A percentile compares a stretch with the other conserved stretches of the same genome.
phyloP scores from a whole-genome alignment of 2,329 filamentous ascomycete species.

The Arthroderma uncinatum region DNA sequence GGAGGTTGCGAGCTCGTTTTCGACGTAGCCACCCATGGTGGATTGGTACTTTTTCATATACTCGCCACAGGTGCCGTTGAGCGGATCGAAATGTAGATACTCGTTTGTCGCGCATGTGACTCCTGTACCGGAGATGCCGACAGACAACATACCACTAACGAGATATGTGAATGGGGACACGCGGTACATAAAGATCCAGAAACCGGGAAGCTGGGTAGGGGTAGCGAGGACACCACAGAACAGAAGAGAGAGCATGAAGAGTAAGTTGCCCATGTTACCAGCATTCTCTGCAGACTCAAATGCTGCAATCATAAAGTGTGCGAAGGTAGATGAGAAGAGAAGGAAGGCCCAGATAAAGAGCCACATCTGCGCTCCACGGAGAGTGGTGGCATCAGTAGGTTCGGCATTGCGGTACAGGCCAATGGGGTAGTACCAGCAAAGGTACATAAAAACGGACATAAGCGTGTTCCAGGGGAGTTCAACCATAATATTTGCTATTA shows the following conservation, averaged over 20 bases:
- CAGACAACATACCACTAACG: slow-evolving; percentile 30
- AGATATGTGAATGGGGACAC: slow-evolving; percentile 55
- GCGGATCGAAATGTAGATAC: slow-evolving; percentile 35
- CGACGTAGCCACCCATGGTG: slow-evolving; percentile 24
- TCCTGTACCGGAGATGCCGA: slow-evolving; percentile 20
- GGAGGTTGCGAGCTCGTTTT: neutral
- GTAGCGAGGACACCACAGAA: slow-evolving; percentile 46
- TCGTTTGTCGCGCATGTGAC: slow-evolving; percentile 28
- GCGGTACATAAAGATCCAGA: slow-evolving; percentile 70
- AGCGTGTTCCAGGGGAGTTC: slow-evolving; percentile 57
- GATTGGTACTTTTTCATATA: slow-evolving; percentile 37
- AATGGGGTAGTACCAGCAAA: slow-evolving; percentile 57
- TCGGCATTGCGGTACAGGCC: slow-evolving; percentile 35
- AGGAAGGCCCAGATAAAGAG: slow-evolving; percentile 55
- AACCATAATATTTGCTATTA: slow-evolving; percentile 58
- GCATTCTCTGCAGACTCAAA: slow-evolving; percentile 58
- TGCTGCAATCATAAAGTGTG: slow-evolving; percentile 60
- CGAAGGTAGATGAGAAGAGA: slow-evolving; percentile 59
- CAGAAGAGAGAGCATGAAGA: slow-evolving; percentile 47
- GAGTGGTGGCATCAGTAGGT: slow-evolving; percentile 28
- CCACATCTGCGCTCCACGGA: slow-evolving; percentile 53
- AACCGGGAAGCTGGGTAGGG: slow-evolving; percentile 49
- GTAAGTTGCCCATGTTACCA: slow-evolving; percentile 48
- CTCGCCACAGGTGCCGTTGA: slow-evolving; percentile 49
- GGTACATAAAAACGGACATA: slow-evolving; percentile 51